Conservation (phyloP, 495 filamentous ascomycete species). For the Glutinoglossum americanum region DNA sequence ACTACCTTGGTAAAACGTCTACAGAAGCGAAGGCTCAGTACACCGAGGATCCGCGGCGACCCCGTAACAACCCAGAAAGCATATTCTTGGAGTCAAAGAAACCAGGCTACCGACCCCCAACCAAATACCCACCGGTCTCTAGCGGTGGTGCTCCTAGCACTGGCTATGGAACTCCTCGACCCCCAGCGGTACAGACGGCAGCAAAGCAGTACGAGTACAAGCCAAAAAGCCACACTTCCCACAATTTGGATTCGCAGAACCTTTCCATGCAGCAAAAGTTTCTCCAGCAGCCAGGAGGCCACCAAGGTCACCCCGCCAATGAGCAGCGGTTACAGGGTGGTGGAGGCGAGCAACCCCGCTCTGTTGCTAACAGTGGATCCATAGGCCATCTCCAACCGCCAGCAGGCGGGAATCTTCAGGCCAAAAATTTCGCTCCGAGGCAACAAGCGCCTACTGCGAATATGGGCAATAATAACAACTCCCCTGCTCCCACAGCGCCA, state of each 20-base stretch:
- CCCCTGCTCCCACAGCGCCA: background rate
- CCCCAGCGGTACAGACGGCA: background rate
- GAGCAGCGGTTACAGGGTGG: background rate
- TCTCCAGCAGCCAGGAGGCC: background rate
- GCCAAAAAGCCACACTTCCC: background rate
- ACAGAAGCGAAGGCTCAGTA: conserved; percentile 87
- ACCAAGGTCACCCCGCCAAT: background rate
- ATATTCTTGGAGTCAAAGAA: conserved; percentile 29
- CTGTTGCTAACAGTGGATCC: background rate
- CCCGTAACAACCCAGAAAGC: conserved; percentile 32
- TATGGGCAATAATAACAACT: background rate
- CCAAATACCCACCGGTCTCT: background rate
- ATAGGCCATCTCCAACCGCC: background rate
- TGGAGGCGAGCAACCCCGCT: background rate
- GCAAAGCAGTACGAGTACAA: background rate
- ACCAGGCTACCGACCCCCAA: background rate
- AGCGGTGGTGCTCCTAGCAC: background rate
- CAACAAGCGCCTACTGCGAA: background rate
- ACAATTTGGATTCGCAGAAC: background rate
- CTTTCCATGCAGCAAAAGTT: background rate
- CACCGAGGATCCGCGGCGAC: conserved; percentile 51
- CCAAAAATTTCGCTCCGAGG: background rate
- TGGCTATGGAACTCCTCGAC: background rate
- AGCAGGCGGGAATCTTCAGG: background rate
- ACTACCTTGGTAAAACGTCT: conserved; percentile 68